Evolutionary conservation across 805 yeast species (phyloP), one percentile per base, ranked within the genome.

Genomic region (Helenozyma rhizophorensis): DNA sequence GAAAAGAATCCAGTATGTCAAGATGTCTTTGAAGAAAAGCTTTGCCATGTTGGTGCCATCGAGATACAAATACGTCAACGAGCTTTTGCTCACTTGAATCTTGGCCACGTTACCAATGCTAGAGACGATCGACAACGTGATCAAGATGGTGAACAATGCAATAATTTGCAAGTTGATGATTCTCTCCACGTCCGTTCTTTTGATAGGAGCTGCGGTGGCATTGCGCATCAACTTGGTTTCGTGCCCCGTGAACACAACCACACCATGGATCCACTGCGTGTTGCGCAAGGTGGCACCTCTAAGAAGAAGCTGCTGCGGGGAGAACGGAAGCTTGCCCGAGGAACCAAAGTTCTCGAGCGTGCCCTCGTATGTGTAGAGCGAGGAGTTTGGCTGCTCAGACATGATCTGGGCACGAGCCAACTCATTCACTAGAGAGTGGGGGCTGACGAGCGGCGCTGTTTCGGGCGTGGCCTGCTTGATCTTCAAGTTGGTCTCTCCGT

Each of bases 201-300:
- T 93, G 51, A 93, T 94, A 9, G 99, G 99, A 2, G 99, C 81
- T 2, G 98, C 97, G 2, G 97, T 89, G 13, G 99, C 98, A 63
- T 93, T 93, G 55, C 98, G 78, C 97, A 93, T 90, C 45, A 93
- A 70, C 53, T 93, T 93, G 0, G 99, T 93, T 62, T 93, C 98
- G 56, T 94, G 99, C 14, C 99, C 99, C 0, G 99, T 93, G 56
- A 90, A 93, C 1, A 93, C 77, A 2, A 86, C 97, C 32, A 87
- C 70, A 14, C 98, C 99, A 48, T 85, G 85, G 26, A 93, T 78
- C 97, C 96, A 93, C 26, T 80, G 84, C 0, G 99, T 94, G 53
- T 93, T 93, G 59, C 97, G 74, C 42, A 93, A 68, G 3, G 93
- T 87, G 4, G 99, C 98, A 41, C 99, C 99, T 63, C 99, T 76